Evolutionary conservation across 805 yeast species (phyloP).

Genomic region (Komagataella mondaviorum): DNA sequence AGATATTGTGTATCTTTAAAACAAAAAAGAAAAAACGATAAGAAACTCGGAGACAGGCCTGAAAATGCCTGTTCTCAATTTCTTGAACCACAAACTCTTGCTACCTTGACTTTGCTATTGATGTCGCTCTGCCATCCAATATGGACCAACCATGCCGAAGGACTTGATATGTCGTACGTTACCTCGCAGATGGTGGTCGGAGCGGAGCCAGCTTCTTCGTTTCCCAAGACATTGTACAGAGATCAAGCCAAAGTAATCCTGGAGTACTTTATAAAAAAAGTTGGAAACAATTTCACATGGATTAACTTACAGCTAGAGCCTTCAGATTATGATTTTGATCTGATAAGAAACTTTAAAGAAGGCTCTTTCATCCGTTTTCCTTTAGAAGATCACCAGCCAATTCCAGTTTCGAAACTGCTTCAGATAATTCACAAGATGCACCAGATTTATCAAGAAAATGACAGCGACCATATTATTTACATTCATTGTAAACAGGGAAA

Average conservation of each 20-base stretch:
- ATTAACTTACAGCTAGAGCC: not conserved
- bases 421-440: constrained; percentile 30
- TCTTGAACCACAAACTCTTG: not conserved
- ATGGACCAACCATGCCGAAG: not conserved
- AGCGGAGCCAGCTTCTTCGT: not conserved
- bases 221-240: not conserved
- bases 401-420: constrained; percentile 43
- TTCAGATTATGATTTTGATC: not conserved
- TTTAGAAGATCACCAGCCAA: constrained; percentile 69
- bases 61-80: not conserved
- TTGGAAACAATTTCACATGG: not conserved
- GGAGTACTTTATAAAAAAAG: not conserved
- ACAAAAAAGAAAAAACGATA: no score
- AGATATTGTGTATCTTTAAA: not conserved
- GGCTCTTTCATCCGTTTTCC: constrained; percentile 23
- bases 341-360: not conserved
- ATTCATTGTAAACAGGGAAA: constrained; percentile 87
- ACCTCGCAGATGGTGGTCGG: not conserved
- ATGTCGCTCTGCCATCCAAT: not conserved
- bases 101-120: not conserved
- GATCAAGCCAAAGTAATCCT: not conserved
- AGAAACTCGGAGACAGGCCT: not conserved
- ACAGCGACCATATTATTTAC: constrained; percentile 31
- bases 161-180: not conserved
- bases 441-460: constrained; percentile 12